A percentile compares a stretch with the other conserved stretches of the same genome.
Conservation (phyloP, 1,284 basidiomycete species). For the Ustilago shanxiensis region DNA sequence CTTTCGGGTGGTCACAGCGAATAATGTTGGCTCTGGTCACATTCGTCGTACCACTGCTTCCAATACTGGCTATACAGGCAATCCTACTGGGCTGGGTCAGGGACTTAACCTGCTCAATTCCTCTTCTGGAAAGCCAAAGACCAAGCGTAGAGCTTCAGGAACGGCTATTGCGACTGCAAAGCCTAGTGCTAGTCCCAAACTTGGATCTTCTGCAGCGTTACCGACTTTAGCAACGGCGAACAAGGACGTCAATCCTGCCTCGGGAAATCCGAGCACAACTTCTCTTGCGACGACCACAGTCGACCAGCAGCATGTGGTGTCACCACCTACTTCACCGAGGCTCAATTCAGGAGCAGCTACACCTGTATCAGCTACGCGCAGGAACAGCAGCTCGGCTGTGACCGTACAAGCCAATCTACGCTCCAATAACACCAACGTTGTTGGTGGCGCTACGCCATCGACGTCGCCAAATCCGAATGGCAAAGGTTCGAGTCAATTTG, state of each 20-base stretch:
- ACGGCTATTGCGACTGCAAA: conserved; percentile 16
- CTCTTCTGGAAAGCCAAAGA: conserved; percentile 18
- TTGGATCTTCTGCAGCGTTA: conserved; percentile 10
- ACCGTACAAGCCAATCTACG: conserved; percentile 30
- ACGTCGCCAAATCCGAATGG: conserved; percentile 37
- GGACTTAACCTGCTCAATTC: conserved; percentile 35
- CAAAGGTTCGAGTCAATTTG: conserved; percentile 18
- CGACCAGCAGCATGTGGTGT: conserved; percentile 27
- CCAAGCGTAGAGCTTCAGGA: conserved; percentile 29
- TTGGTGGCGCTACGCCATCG: conserved; percentile 4
- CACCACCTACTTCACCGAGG: conserved; percentile 31
- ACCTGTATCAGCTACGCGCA: conserved; percentile 17
- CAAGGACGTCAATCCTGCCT: conserved; percentile 1
- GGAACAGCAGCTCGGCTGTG: conserved; percentile 26
- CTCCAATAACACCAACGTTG: neutral
- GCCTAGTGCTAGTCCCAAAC: conserved; percentile 37
- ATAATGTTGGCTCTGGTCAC: conserved; percentile 48
- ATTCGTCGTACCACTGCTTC: conserved; percentile 23
- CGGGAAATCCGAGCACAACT: conserved; percentile 27
- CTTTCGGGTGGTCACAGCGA: conserved; percentile 61
- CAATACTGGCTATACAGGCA: conserved; percentile 14
- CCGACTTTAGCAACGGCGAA: conserved; percentile 2
- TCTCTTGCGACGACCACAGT: conserved; percentile 32
- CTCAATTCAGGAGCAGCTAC: conserved; percentile 27
- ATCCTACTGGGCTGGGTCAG: conserved; percentile 29